Percentiles rank a stretch among this genome's conserved stretches.
Conservation (phyloP, 1,284 basidiomycete genomes). For the Leccinum colubrinum region DNA sequence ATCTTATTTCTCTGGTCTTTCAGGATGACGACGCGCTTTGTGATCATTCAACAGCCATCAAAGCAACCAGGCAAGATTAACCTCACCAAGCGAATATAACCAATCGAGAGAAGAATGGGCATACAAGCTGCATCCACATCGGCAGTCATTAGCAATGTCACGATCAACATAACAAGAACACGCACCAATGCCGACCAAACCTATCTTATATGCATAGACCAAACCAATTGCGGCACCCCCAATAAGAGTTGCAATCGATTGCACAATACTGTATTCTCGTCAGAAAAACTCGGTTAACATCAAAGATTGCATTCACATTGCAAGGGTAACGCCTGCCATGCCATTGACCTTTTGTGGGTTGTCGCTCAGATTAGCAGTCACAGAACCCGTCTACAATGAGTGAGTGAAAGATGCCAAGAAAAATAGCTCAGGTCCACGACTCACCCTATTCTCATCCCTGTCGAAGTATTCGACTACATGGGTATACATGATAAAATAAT, state of each 20-base stretch:
- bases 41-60: neutral
- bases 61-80: neutral
- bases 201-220: conserved; percentile 79
- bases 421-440: conserved; percentile 22
- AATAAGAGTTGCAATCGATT: conserved; percentile 74
- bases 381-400: conserved; percentile 62
- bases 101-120: conserved; percentile 80
- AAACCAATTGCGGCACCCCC: conserved; percentile 80
- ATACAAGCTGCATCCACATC: conserved; percentile 63
- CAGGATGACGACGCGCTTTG: neutral
- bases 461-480: conserved; percentile 81
- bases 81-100: conserved; percentile 83
- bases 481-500: neutral
- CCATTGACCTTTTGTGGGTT: conserved; percentile 95
- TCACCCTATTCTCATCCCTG: conserved; percentile 73
- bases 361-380: conserved; percentile 83
- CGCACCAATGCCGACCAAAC: conserved; percentile 70
- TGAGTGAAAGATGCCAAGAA: neutral
- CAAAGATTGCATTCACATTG: conserved; percentile 46
- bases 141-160: conserved; percentile 17
- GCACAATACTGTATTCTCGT: conserved; percentile 60
- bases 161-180: conserved; percentile 5
- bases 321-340: conserved; percentile 83
- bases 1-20: neutral
- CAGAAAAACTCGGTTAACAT: neutral